Conservation (phyloP, 1,284 basidiomycete species). For the Malassezia cuniculi region DNA sequence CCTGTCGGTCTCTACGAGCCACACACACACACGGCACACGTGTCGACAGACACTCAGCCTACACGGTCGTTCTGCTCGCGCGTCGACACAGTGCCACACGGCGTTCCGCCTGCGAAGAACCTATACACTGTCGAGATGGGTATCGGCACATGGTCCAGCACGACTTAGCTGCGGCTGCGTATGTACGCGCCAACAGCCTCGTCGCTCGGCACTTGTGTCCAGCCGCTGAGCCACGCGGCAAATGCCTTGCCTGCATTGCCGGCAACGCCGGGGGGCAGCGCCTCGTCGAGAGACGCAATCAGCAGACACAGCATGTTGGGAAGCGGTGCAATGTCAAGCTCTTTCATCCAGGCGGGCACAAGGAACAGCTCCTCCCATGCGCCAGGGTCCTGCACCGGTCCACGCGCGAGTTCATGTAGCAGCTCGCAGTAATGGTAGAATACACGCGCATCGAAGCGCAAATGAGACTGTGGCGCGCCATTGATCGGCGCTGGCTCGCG, state of each 20-base stretch:
- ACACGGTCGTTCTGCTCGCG: constrained; percentile 18
- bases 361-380: constrained; percentile 12
- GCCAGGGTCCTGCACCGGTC: not conserved
- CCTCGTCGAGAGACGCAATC: constrained; percentile 9
- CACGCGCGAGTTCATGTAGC: not conserved
- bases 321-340: constrained; percentile 8
- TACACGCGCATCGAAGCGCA: constrained; percentile 8
- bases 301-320: constrained; percentile 10
- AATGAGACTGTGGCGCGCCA: no score
- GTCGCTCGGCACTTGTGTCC: constrained; percentile 7
- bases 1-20: constrained; percentile 42
- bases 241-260: not conserved
- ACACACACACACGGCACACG: constrained; percentile 31
- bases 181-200: constrained; percentile 8
- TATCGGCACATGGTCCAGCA: not conserved
- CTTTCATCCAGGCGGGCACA: constrained; percentile 10
- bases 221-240: constrained; percentile 13
- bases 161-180: constrained; percentile 2
- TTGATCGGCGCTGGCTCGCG: no score
- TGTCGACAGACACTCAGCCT: constrained; percentile 27
- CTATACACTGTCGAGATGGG: constrained; percentile 4
- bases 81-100: constrained; percentile 3
- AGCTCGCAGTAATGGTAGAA: constrained; percentile 11
- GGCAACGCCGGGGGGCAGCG: constrained; percentile 10
- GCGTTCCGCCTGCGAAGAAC: not conserved